Conservation (phyloP, 495 filamentous ascomycete genomes). For the Podospora tetraspora region DNA sequence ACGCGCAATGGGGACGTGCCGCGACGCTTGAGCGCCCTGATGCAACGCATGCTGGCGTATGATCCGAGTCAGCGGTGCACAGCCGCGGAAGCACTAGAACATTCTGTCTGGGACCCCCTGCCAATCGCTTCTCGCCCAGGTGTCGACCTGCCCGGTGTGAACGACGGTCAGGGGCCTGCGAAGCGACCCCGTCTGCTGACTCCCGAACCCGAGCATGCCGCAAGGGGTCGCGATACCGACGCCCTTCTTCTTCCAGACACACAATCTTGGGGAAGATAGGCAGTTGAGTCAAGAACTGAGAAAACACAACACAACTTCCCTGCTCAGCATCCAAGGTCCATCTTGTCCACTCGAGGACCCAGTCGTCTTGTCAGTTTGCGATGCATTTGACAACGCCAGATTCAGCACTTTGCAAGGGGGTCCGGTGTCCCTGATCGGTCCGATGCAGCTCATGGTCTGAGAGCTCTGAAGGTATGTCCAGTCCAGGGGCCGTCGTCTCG, state of each 20-base stretch:
- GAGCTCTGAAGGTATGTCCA: background rate
- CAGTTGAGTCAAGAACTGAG: background rate
- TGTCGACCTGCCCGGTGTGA: background rate
- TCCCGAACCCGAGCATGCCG: background rate
- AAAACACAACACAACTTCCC: background rate
- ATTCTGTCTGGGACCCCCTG: conserved; percentile 2
- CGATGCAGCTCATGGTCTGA: background rate
- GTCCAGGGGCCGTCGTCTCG: background rate
- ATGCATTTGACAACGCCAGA: background rate
- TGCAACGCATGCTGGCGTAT: conserved; percentile 1
- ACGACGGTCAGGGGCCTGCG: background rate
- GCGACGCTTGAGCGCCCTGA: background rate
- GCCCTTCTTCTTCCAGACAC: conserved; percentile 1
- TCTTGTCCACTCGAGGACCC: background rate
- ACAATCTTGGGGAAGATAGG: background rate
- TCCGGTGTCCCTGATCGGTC: too few relatives aligned
- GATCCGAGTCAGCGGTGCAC: background rate
- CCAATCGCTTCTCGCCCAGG: background rate
- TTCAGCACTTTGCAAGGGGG: too few relatives aligned
- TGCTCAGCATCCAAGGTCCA: background rate
- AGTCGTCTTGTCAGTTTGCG: background rate
- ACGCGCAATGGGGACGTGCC: background rate
- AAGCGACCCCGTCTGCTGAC: conserved; percentile 6
- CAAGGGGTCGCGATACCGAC: background rate
- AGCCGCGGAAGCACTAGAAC: background rate